A percentile compares a stretch with the other conserved stretches of the same genome.
Evolutionary conservation across 176 grass and related monocot species (phyloP).

Genomic region (Pharus latifolius): DNA sequence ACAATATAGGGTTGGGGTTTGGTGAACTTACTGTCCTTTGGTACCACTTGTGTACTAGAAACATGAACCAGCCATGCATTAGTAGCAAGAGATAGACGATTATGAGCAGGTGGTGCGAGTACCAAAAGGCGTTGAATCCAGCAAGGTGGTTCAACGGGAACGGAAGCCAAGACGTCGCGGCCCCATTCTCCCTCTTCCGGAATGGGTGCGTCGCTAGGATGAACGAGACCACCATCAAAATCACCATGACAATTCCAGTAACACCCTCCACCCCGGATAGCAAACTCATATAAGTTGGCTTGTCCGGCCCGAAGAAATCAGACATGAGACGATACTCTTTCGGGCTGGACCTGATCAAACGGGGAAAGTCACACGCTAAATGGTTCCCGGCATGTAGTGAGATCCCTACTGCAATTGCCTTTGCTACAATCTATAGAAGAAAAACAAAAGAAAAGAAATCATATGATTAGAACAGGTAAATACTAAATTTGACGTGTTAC

Average conservation of each 20-base stretch:
- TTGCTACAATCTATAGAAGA: slow-evolving; percentile 46
- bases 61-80: slow-evolving; percentile 69
- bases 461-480: not conserved
- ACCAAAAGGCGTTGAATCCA: slow-evolving; percentile 88
- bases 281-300: slow-evolving; percentile 49
- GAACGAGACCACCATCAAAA: slow-evolving; percentile 67
- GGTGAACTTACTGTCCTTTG: slow-evolving; percentile 55
- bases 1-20: not conserved
- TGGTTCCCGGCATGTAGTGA: slow-evolving; percentile 66
- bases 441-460: not conserved
- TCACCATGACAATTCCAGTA: slow-evolving; percentile 78
- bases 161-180: slow-evolving; percentile 17
- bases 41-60: slow-evolving; percentile 61
- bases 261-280: slow-evolving; percentile 61
- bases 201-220: slow-evolving; percentile 67
- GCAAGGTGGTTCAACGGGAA: slow-evolving; percentile 49
- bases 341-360: slow-evolving; percentile 29
- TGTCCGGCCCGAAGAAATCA: slow-evolving; percentile 32
- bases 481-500: too few species aligned
- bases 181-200: not conserved
- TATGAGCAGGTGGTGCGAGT: slow-evolving; percentile 83
- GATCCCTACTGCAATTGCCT: slow-evolving; percentile 57
- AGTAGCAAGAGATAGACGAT: slow-evolving; percentile 66
- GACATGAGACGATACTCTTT: slow-evolving; percentile 42
- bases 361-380: slow-evolving; percentile 74